These are phyloP conservation scores for Tulasnella sp. DNA, from an alignment of 768 basidiomycete genomes.

Conservation along the genomic window DNA sequence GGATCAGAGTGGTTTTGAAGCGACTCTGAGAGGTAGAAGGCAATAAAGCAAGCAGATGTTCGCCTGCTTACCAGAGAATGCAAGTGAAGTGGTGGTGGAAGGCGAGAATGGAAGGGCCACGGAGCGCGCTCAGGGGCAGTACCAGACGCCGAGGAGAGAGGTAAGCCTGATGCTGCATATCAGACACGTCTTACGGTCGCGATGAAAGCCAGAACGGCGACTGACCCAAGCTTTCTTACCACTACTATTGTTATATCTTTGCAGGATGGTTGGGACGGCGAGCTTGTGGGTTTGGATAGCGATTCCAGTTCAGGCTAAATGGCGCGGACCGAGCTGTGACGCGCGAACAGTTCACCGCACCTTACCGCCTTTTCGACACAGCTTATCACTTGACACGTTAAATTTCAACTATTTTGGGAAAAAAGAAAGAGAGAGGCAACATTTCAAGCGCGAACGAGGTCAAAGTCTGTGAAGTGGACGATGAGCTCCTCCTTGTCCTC, in stretches of 20 bases:
- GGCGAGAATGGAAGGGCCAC: not conserved
- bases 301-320: slow-evolving; percentile 8
- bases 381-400: not conserved
- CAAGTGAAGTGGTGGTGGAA: slow-evolving; percentile 1
- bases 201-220: not conserved
- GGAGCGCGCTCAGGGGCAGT: not conserved
- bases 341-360: slow-evolving; percentile 1
- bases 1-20: too few species aligned
- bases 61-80: not conserved
- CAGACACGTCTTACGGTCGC: not conserved
- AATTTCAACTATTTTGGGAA: not conserved
- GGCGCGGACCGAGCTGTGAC: not conserved
- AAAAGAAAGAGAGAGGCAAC: not conserved
- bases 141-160: not conserved
- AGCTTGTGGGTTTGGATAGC: not conserved
- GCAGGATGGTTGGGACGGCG: not conserved
- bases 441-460: slow-evolving; percentile 2
- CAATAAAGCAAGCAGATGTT: not conserved
- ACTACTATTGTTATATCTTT: not conserved
- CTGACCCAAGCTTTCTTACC: not conserved
- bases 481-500: slow-evolving; percentile 27
- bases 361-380: not conserved
- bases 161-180: slow-evolving; percentile 1
- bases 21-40: not conserved
- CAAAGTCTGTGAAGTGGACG: slow-evolving; percentile 27